Base-by-base conservation (phyloP, 495 filamentous ascomycete genomes). In the Evernia prunastri region DNA sequence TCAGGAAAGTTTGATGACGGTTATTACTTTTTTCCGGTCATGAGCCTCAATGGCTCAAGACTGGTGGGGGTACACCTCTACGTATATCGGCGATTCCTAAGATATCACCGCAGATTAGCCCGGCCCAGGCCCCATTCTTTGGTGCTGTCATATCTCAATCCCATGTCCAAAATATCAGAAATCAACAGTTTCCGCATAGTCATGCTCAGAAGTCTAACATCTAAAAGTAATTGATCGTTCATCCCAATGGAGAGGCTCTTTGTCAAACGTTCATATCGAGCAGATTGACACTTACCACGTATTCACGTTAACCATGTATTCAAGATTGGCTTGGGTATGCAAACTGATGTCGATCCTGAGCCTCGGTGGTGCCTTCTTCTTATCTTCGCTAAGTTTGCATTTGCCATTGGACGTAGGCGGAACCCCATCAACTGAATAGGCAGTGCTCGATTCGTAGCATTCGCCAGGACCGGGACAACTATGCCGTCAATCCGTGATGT, bases 261-360 rank as follows among this genome's bases (percentile, higher is more conserved):
- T 5, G 5, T 54, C 15, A 20, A 40, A 56, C 9, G 2, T 40
- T 35, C 29, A 25, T 6, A 33, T 20, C 27, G 31, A 29, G n/a
- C 18, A 35, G 18, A 23, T 13, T 2, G 47, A 27, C 27, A n/a
- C 36, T 7, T 18, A 25, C 23, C 36, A 56, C 1, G 23, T 23
- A 11, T 40, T 37, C 25, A 58, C 15, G 42, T 15, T 10, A 49
- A n/a, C 40, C 33, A 37, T 69, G 72, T 72, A 73, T 40, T 68
- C 71, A 67, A 82, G 81, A 63, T 85, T 82, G 43, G 72, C 79
- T 63, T 81, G 77, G 70, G 85, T 85, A 69, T 85, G 83, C 64
- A 85, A 79, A 66, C 79, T 83, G 68, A 85, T 82, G 68, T 85
- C 83, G 82, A 85, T 84, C 39, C 80, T 76, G 60, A 81, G 80